A percentile compares a stretch with the other conserved stretches of the same genome.
phyloP scores from a whole-genome alignment of 345 rosid species.

The Populus deltoides region DNA sequence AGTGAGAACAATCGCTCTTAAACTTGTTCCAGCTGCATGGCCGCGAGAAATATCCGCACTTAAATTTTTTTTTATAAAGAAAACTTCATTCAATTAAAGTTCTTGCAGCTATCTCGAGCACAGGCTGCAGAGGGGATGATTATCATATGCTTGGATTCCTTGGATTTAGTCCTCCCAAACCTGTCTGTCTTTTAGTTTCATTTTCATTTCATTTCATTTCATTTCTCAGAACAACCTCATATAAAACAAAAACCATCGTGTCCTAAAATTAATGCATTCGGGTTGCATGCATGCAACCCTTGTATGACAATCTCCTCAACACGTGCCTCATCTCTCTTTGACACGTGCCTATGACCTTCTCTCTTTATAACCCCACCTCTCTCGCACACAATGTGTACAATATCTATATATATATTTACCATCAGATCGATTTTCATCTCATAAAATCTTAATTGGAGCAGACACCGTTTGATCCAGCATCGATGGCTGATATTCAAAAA shows the following conservation, averaged over 20 bases:
- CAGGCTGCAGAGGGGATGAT: background rate
- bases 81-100: background rate
- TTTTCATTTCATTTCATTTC: constrained; percentile 2
- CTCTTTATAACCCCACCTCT: constrained; percentile 15
- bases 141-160: background rate
- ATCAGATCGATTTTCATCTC: background rate
- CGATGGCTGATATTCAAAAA: constrained; percentile 45
- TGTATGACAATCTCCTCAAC: constrained; percentile 46
- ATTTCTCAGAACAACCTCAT: background rate
- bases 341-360: constrained; percentile 22
- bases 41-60: background rate
- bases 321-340: constrained; percentile 31
- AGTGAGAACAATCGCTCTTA: no score
- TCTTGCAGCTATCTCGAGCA: background rate
- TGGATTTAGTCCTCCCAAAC: background rate
- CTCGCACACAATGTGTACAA: background rate
- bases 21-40: no score
- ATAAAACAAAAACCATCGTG: constrained; percentile 28
- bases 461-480: background rate
- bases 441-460: no score
- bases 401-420: background rate
- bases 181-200: background rate
- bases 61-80: no score
- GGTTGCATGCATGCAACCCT: constrained; percentile 41
- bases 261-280: constrained; percentile 13